Evolutionary conservation across 352 stramenopile species (phyloP).

Genomic region (Globisporangium ultimum): DNA sequence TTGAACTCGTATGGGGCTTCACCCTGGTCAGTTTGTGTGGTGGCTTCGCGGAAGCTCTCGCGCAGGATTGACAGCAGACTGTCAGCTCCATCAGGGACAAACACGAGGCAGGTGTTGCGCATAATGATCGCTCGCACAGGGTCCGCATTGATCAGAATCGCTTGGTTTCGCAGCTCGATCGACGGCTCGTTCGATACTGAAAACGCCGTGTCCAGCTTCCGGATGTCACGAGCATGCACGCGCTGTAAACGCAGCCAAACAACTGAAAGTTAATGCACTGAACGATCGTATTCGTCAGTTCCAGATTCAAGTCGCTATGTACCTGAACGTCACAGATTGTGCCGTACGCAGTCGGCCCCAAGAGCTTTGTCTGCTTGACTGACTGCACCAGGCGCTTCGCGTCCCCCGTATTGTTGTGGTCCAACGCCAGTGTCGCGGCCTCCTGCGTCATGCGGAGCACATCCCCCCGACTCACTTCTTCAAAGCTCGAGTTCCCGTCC

Average conservation of each 20-base stretch:
- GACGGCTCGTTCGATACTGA: constrained; percentile 71
- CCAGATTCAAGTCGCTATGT: neutral
- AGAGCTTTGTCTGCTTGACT: constrained; percentile 9
- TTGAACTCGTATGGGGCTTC: constrained; percentile 71
- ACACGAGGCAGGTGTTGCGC: constrained; percentile 58
- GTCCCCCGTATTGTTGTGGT: neutral
- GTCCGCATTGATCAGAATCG: constrained; percentile 78
- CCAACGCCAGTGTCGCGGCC: constrained; percentile 29
- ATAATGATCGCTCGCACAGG: constrained; percentile 75
- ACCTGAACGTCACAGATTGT: constrained; percentile 45
- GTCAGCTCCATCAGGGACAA: constrained; percentile 52
- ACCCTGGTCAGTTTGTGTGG: constrained; percentile 31
- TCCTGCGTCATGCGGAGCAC: constrained; percentile 54
- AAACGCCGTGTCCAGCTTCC: constrained; percentile 71
- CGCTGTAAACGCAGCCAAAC: constrained; percentile 23
- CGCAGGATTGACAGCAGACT: constrained; percentile 62
- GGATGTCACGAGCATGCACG: constrained; percentile 74
- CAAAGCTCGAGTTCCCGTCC: constrained; percentile 35
- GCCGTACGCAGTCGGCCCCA: constrained; percentile 21
- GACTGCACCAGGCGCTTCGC: constrained; percentile 4
- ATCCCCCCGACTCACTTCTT: constrained; percentile 56
- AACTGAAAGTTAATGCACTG: neutral
- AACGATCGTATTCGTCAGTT: too few relatives aligned
- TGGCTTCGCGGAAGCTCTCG: constrained; percentile 51
- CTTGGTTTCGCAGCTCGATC: constrained; percentile 73